Percentiles rank a stretch among this genome's conserved stretches.
These are phyloP conservation scores for Micractinium sp. DNA, from an alignment of 139 green algal genomes.

Conservation along the genomic window DNA sequence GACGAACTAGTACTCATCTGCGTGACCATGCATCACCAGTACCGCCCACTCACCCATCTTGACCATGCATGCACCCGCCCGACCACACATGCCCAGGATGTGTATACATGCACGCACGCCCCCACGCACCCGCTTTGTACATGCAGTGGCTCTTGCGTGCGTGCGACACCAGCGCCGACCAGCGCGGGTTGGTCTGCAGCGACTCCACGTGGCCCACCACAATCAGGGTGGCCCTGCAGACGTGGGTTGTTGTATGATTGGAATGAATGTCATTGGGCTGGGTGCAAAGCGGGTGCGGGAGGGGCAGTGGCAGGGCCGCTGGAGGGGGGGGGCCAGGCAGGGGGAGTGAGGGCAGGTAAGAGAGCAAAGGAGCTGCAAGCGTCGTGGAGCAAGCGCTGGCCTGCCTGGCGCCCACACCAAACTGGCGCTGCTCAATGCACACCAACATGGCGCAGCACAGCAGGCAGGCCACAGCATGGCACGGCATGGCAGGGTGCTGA, in stretches of 20 bases:
- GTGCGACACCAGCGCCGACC: slow-evolving; percentile 60
- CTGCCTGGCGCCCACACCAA: not conserved
- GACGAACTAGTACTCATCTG: too few species aligned
- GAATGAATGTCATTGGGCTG: too few species aligned
- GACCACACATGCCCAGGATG: too few species aligned
- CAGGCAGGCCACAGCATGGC: not conserved
- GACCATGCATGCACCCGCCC: too few species aligned
- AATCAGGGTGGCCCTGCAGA: slow-evolving; percentile 65
- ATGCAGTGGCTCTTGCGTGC: slow-evolving; percentile 32
- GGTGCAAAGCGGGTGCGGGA: not conserved
- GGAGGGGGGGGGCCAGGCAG: not conserved
- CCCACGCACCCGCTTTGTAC: slow-evolving; percentile 31
- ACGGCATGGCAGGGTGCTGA: slow-evolving; percentile 50
- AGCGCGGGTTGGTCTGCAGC: slow-evolving; percentile 58
- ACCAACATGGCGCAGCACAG: not conserved
- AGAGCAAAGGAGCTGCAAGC: too few species aligned
- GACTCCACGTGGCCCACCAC: slow-evolving; percentile 72
- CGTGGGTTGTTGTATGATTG: not conserved
- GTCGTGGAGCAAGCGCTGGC: not conserved
- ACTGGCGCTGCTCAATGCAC: too few species aligned
- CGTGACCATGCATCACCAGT: too few species aligned
- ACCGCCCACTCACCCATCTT: too few species aligned
- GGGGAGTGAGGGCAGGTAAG: too few species aligned
- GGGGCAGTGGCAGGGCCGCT: not conserved
- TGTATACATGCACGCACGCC: too few species aligned